A percentile compares a stretch with the other conserved stretches of the same genome.
Conservation (phyloP, 2,329 filamentous ascomycete genomes). For the Chrysoporthe puriensis region DNA sequence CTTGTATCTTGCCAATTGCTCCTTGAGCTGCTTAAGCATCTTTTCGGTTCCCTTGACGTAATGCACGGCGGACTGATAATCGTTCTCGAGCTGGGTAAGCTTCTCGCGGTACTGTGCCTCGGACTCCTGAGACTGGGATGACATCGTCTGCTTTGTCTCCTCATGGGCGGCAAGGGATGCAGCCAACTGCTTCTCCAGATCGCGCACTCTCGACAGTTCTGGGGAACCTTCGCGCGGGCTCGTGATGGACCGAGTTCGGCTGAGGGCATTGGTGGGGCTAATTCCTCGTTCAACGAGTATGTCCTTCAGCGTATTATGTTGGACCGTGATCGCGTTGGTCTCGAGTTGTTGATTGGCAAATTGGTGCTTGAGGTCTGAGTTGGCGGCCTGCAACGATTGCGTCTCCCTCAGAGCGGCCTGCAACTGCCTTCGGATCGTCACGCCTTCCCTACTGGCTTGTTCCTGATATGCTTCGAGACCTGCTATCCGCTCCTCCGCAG, state of each 20-base stretch:
- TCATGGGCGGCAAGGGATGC: slow-evolving; percentile 79
- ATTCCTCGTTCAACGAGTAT: slow-evolving; percentile 88
- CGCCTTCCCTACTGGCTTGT: slow-evolving; percentile 90
- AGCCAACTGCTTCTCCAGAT: slow-evolving; percentile 87
- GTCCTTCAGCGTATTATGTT: slow-evolving; percentile 91
- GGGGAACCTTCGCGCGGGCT: slow-evolving; percentile 79
- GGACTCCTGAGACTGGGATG: slow-evolving; percentile 81
- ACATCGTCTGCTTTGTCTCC: slow-evolving; percentile 78
- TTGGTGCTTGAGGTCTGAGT: slow-evolving; percentile 80
- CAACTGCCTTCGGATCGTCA: slow-evolving; percentile 86
- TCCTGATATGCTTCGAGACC: slow-evolving; percentile 97
- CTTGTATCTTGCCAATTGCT: slow-evolving; percentile 93
- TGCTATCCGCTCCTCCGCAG: slow-evolving; percentile 94
- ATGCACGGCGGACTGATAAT: slow-evolving; percentile 96
- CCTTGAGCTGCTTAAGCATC: slow-evolving; percentile 98
- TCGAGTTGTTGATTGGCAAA: slow-evolving; percentile 87
- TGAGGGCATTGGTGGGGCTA: slow-evolving; percentile 68
- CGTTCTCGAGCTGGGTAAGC: slow-evolving; percentile 89
- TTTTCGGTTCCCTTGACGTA: slow-evolving; percentile 99
- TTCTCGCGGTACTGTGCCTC: slow-evolving; percentile 91
- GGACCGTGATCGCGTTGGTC: slow-evolving; percentile 88
- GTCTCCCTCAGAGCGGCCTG: slow-evolving; percentile 83
- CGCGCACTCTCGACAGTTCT: slow-evolving; percentile 76
- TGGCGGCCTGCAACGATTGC: slow-evolving; percentile 78
- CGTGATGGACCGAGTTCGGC: slow-evolving; percentile 72